Conservation (phyloP, 116 monocot species). For the Zostera marina region DNA sequence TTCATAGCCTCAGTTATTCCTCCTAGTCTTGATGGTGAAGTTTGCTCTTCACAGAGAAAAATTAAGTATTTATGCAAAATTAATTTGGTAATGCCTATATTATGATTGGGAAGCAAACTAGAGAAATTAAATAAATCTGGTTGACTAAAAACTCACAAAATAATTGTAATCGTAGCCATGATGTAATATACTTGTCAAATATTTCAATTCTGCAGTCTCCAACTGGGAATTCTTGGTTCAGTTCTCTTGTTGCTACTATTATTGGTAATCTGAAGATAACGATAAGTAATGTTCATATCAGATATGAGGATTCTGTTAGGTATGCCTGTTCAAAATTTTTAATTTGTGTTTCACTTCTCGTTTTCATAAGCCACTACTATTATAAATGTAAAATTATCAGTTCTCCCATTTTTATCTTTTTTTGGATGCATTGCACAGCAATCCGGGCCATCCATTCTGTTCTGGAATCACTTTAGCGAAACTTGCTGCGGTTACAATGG, state of each 20-base stretch:
- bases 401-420: background rate
- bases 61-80: too few relatives aligned
- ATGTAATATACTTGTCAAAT: background rate
- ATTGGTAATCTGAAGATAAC: slow-evolving; percentile 96
- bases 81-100: too few relatives aligned
- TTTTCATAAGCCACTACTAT: too few relatives aligned
- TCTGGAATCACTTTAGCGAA: slow-evolving; percentile 82
- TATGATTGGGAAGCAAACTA: too few relatives aligned
- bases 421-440: slow-evolving; percentile 23
- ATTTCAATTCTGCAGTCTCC: slow-evolving; percentile 31
- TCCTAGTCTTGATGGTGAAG: too few relatives aligned
- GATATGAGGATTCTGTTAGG: slow-evolving; percentile 96
- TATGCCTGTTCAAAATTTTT: slow-evolving; percentile 4
- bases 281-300: slow-evolving; percentile 90
- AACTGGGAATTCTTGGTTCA: slow-evolving; percentile 72
- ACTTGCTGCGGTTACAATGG: slow-evolving; percentile 91
- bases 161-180: too few relatives aligned
- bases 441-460: slow-evolving; percentile 91
- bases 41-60: too few relatives aligned
- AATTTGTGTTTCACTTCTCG: too few relatives aligned
- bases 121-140: too few relatives aligned
- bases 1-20: too few relatives aligned
- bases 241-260: slow-evolving; percentile 68
- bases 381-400: too few relatives aligned
- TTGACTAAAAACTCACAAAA: too few relatives aligned